A percentile compares a stretch with the other conserved stretches of the same genome.
Conservation (phyloP, 352 stramenopile species). For the Bremia lactucae region DNA sequence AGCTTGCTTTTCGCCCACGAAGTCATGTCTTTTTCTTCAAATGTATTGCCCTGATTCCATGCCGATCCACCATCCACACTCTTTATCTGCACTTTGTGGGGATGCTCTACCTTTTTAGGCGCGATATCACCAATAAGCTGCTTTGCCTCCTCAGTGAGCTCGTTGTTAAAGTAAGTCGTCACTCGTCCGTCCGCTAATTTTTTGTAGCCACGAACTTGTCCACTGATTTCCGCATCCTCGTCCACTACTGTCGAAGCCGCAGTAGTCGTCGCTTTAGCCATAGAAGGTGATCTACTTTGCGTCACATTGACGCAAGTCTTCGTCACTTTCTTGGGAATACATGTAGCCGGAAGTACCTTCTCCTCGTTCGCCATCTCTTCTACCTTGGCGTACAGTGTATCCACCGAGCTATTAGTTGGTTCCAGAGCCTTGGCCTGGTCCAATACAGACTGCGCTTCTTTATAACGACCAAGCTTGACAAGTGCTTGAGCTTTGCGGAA, state of each 20-base stretch:
- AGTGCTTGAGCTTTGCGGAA: slow-evolving; percentile 79
- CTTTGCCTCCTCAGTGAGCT: slow-evolving; percentile 95
- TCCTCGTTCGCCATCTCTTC: slow-evolving; percentile 51
- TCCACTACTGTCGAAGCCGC: slow-evolving; percentile 22
- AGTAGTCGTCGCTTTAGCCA: slow-evolving; percentile 2
- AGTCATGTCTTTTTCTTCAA: slow-evolving; percentile 89
- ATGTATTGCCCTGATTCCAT: slow-evolving; percentile 92
- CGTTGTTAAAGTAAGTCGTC: slow-evolving; percentile 99
- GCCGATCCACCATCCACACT: slow-evolving; percentile 77
- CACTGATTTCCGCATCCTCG: slow-evolving; percentile 48
- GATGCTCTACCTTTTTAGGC: slow-evolving; percentile 73
- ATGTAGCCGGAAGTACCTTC: slow-evolving; percentile 23
- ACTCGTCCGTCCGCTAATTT: slow-evolving; percentile 93
- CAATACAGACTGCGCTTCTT: slow-evolving; percentile 51
- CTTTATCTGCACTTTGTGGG: slow-evolving; percentile 71
- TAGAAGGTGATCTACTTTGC: slow-evolving; percentile 3
- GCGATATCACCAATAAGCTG: slow-evolving; percentile 95
- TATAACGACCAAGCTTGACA: slow-evolving; percentile 53
- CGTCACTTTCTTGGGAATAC: slow-evolving; percentile 39
- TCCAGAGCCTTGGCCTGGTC: slow-evolving; percentile 55
- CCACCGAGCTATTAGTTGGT: slow-evolving; percentile 60
- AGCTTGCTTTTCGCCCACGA: slow-evolving; percentile 75
- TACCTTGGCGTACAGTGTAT: slow-evolving; percentile 49
- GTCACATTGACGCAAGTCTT: slow-evolving; percentile 44
- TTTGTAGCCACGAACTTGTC: slow-evolving; percentile 89